Percentiles rank a stretch among this genome's conserved stretches.
Conservation (phyloP, 495 filamentous ascomycete genomes). For the Aspergillus carlsbadensis region DNA sequence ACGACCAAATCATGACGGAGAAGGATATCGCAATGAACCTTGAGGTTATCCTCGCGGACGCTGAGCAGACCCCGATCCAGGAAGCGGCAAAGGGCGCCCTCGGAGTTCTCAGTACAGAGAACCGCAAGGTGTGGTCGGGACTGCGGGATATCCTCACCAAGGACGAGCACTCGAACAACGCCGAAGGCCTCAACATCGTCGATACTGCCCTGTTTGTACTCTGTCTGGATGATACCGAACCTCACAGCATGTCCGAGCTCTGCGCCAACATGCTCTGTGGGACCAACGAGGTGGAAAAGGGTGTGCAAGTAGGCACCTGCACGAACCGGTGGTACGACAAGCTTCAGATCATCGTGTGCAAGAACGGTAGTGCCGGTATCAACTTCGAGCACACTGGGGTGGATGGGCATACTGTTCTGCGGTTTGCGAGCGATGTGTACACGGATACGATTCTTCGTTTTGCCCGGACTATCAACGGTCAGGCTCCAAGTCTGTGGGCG, state of each 20-base stretch:
- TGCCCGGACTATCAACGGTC: constrained; percentile 92
- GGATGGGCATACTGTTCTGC: constrained; percentile 93
- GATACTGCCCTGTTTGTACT: constrained; percentile 92
- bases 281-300: constrained; percentile 84
- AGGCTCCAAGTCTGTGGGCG: constrained; percentile 88
- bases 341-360: constrained; percentile 98
- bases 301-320: constrained; percentile 95
- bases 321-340: constrained; percentile 99
- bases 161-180: constrained; percentile 87
- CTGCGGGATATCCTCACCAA: constrained; percentile 84
- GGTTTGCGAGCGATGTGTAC: constrained; percentile 94
- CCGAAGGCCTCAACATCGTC: constrained; percentile 90
- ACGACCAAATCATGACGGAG: constrained; percentile 95
- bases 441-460: constrained; percentile 98
- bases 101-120: constrained; percentile 93
- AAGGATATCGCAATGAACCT: constrained; percentile 91
- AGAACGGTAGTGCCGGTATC: constrained; percentile 96
- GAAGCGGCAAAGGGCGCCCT: constrained; percentile 92
- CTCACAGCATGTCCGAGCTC: constrained; percentile 70
- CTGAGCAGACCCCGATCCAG: constrained; percentile 81
- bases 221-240: constrained; percentile 90
- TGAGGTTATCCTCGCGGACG: constrained; percentile 89
- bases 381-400: constrained; percentile 99
- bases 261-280: constrained; percentile 99
- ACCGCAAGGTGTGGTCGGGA: constrained; percentile 92